phyloP scores from a whole-genome alignment of 192 early-diverging fungal species.

The Cetraspora pellucida region DNA sequence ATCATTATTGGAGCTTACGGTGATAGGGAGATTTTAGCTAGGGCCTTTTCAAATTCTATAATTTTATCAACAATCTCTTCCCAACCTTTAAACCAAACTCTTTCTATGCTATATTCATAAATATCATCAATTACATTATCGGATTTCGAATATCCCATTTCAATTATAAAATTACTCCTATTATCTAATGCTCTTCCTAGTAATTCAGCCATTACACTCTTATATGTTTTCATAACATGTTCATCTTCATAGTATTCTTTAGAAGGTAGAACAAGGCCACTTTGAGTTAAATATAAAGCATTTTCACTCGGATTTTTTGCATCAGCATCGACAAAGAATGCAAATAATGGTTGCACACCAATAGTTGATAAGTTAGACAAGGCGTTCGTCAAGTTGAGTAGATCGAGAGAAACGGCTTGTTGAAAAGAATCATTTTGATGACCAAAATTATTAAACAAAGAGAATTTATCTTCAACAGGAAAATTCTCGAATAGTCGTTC shows the following conservation, averaged over 20 bases:
- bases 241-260: slow-evolving; percentile 66
- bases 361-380: slow-evolving; percentile 37
- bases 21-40: slow-evolving; percentile 54
- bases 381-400: slow-evolving; percentile 33
- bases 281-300: slow-evolving; percentile 52
- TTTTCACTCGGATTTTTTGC: slow-evolving; percentile 60
- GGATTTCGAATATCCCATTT: not conserved
- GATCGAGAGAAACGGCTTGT: not conserved
- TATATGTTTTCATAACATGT: slow-evolving; percentile 47
- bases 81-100: slow-evolving; percentile 28
- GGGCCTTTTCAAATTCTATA: slow-evolving; percentile 58
- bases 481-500: slow-evolving; percentile 41
- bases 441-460: not conserved
- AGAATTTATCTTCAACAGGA: slow-evolving; percentile 24
- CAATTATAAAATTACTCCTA: not conserved
- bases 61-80: slow-evolving; percentile 48
- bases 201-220: slow-evolving; percentile 46
- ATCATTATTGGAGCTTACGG: slow-evolving; percentile 35
- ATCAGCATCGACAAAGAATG: slow-evolving; percentile 54
- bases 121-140: not conserved
- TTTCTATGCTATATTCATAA: not conserved
- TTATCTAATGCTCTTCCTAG: slow-evolving; percentile 43
- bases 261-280: slow-evolving; percentile 62
- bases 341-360: slow-evolving; percentile 49
- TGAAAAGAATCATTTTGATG: not conserved